Base-by-base conservation (phyloP, 129 eudicot genomes). In the Kitagawia praeruptora region DNA sequence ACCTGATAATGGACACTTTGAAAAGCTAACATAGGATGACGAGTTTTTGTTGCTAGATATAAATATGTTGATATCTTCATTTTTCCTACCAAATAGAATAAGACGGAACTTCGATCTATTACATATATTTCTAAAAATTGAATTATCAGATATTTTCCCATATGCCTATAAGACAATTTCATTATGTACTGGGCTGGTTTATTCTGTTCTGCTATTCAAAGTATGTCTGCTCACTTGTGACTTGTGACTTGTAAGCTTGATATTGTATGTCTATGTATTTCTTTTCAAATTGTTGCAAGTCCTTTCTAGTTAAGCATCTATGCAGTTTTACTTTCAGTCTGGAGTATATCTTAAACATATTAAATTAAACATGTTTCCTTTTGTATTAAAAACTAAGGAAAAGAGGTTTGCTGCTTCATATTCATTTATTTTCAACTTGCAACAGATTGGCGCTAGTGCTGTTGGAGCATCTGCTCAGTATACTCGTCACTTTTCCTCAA, bases 401-500 rank as follows among this genome's bases (percentile, higher is more conserved):
- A 66, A 28, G 19, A 11, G 13, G 27, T 16, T 10, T n/a, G 27
- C 67, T 8, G 34, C 4, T 14, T 10, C 46, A 8, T n/a, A 37
- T 69, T 69, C 23, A 28, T 76, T 80, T 71, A 23, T 48, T 53
- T 27, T 75, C 80, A 47, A 74, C 37, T 40, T 77, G n/a, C 75
- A 85, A 78, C 82, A 95, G 98, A 78, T 95, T 76, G 96, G 96
- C 70, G 86, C 93, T 45, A 85, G 91, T 13, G 87, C 94, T 49
- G 84, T 95, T 84, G 97, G 96, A 53, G 96, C 88, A 80, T 80
- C 88, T 46, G 98, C 90, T 82, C 88, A 89, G 19, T 95, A 84
- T 74, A 88, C 96, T 39, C 96, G 46, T 21, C 85, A 82, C 44
- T 90, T 95, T 82, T 95, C 97, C 75, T 19, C 87, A 70, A 95